Percentiles rank a stretch among this genome's conserved stretches.
These are phyloP conservation scores for Isatis tinctoria DNA, from an alignment of 345 rosid species.

Conservation along the genomic window DNA sequence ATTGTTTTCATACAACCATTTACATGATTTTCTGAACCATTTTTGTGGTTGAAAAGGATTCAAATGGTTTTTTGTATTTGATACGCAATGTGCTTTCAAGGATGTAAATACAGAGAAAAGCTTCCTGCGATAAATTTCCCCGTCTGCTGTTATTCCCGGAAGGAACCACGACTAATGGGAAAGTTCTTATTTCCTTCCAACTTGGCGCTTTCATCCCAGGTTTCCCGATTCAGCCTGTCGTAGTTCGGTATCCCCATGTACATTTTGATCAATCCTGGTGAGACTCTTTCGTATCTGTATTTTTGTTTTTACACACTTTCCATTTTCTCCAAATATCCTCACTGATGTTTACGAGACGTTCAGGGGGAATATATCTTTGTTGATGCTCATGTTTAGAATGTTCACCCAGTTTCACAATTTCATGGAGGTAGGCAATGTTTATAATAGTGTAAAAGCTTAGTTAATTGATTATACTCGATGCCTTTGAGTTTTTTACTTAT, in stretches of 20 bases:
- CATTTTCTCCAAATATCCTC: not conserved
- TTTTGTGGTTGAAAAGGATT: constrained; percentile 27
- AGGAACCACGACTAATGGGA: constrained; percentile 97
- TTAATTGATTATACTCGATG: not conserved
- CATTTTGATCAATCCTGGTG: constrained; percentile 99
- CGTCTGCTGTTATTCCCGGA: constrained; percentile 90
- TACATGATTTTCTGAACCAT: not conserved
- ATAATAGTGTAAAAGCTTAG: not conserved
- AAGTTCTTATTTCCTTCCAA: constrained; percentile 77
- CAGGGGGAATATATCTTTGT: constrained; percentile 47
- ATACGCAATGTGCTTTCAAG: constrained; percentile 95
- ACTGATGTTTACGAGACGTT: not conserved
- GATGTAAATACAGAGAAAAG: constrained; percentile 99
- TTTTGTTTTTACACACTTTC: not conserved
- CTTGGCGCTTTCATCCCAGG: constrained; percentile 96
- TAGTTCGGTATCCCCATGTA: constrained; percentile 92
- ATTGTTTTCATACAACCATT: constrained; percentile 1
- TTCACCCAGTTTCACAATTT: constrained; percentile 97
- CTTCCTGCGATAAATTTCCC: constrained; percentile 73
- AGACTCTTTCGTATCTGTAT: constrained; percentile 11
- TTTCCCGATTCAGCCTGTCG: constrained; percentile 77
- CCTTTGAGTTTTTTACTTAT: not conserved
- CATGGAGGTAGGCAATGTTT: constrained; percentile 67
- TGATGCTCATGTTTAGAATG: constrained; percentile 92
- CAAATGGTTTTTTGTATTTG: constrained; percentile 60